These are phyloP conservation scores for Eucalyptus virginea DNA, from an alignment of 345 rosid species.

Conservation along the genomic window DNA sequence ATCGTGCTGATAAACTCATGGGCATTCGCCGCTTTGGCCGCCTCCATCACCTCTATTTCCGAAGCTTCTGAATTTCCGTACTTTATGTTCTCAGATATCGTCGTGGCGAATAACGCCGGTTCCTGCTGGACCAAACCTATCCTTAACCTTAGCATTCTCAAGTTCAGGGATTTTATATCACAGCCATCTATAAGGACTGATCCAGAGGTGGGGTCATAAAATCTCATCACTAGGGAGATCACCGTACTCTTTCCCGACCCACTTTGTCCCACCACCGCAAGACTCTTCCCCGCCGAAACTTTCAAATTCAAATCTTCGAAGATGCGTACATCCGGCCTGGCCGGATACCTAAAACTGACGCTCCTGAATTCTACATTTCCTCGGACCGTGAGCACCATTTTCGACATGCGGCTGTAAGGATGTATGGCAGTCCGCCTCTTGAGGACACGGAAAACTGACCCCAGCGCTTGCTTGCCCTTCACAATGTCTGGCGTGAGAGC, in stretches of 20 bases:
- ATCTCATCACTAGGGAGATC: constrained; percentile 53
- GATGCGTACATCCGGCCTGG: constrained; percentile 46
- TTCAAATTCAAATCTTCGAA: constrained; percentile 35
- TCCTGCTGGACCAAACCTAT: constrained; percentile 79
- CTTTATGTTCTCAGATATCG: constrained; percentile 63
- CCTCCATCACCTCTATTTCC: constrained; percentile 57
- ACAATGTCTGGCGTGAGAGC: constrained; percentile 81
- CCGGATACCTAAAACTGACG: constrained; percentile 57
- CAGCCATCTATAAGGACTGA: constrained; percentile 46
- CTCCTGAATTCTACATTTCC: constrained; percentile 55
- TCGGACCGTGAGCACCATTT: constrained; percentile 16
- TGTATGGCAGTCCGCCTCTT: constrained; percentile 38
- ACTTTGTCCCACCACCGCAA: constrained; percentile 72
- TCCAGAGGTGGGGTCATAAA: constrained; percentile 59
- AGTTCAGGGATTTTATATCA: constrained; percentile 39
- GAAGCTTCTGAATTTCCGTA: constrained; percentile 61
- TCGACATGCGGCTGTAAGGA: constrained; percentile 27
- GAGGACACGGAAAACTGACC: constrained; percentile 57
- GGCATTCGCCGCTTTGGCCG: constrained; percentile 74
- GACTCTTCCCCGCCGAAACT: constrained; percentile 46
- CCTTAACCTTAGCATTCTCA: constrained; percentile 47
- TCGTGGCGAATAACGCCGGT: constrained; percentile 66
- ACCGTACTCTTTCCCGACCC: constrained; percentile 89
- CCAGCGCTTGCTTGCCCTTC: constrained; percentile 81
- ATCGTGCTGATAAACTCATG: constrained; percentile 66